These are phyloP conservation scores for Thyridium curvatum DNA, from an alignment of 2,329 filamentous ascomycete species.

Conservation along the genomic window DNA sequence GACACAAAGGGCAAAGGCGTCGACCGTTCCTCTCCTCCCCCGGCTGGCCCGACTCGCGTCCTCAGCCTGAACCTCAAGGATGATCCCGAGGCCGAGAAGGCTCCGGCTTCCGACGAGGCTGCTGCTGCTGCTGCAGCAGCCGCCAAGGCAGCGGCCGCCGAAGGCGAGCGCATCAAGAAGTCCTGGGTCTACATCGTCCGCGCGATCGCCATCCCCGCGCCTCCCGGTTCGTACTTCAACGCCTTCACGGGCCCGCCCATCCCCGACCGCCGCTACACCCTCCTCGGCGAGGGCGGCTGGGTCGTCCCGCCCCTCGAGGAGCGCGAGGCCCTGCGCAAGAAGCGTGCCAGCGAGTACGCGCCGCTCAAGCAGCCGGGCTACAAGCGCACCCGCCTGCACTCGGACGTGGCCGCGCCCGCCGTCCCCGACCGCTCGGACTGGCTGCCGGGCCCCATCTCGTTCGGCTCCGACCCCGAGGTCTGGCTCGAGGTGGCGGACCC, in stretches of 20 bases:
- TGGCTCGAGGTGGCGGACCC: constrained; percentile 16
- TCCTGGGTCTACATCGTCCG: constrained; percentile 16
- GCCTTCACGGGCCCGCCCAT: constrained; percentile 8
- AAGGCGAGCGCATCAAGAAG: constrained; percentile 4
- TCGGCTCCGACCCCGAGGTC: constrained; percentile 9
- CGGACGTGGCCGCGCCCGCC: constrained; percentile 5
- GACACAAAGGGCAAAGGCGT: too few species aligned
- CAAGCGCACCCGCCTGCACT: constrained; percentile 1
- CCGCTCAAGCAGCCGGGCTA: neutral
- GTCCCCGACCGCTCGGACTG: constrained; percentile 7
- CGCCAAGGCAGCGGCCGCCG: too few species aligned
- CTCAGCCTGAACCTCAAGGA: too few species aligned
- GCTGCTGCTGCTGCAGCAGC: too few species aligned
- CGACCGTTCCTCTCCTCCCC: too few species aligned
- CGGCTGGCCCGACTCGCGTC: too few species aligned
- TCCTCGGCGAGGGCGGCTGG: constrained; percentile 15
- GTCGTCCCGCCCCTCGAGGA: constrained; percentile 14
- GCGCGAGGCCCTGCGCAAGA: constrained; percentile 7
- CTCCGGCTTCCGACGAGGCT: too few species aligned
- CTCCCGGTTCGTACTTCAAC: constrained; percentile 4
- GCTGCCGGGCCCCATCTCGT: constrained; percentile 4
- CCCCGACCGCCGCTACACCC: constrained; percentile 6
- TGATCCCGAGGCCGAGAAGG: too few species aligned
- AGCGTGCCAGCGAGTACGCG: neutral
- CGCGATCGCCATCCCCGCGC: constrained; percentile 9